These are phyloP conservation scores for Aspergillus bombycis DNA, from an alignment of 2,329 filamentous ascomycete species.

Conservation along the genomic window DNA sequence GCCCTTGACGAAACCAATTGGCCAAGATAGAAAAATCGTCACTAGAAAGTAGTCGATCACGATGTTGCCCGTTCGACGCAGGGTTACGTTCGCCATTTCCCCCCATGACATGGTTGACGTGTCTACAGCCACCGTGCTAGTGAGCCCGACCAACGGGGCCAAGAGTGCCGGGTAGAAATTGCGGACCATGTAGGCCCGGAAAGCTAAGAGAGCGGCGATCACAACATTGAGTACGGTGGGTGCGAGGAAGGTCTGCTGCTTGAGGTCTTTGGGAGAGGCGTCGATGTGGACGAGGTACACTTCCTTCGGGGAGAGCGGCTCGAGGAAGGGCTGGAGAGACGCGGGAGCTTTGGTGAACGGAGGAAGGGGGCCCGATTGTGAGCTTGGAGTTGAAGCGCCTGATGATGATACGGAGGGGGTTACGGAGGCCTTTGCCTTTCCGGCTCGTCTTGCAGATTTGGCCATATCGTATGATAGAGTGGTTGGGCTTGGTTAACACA, in stretches of 20 bases:
- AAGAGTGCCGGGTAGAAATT: slow-evolving; percentile 75
- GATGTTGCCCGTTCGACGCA: slow-evolving; percentile 66
- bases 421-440: slow-evolving; percentile 32
- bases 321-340: slow-evolving; percentile 67
- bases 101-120: slow-evolving; percentile 59
- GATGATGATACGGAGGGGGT: slow-evolving; percentile 29
- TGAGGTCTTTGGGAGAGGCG: slow-evolving; percentile 68
- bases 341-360: slow-evolving; percentile 71
- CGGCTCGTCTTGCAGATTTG: slow-evolving; percentile 37
- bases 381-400: slow-evolving; percentile 37
- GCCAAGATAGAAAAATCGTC: slow-evolving; percentile 73
- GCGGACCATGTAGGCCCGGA: slow-evolving; percentile 68
- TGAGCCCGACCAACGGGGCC: slow-evolving; percentile 65
- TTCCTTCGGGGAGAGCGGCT: slow-evolving; percentile 66
- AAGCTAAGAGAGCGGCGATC: slow-evolving; percentile 66
- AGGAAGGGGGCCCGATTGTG: slow-evolving; percentile 49
- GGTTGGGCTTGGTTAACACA: not conserved
- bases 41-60: slow-evolving; percentile 73
- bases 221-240: slow-evolving; percentile 75
- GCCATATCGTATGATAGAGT: slow-evolving; percentile 30
- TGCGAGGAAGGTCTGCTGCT: slow-evolving; percentile 80
- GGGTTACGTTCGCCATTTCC: slow-evolving; percentile 60
- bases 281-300: slow-evolving; percentile 89
- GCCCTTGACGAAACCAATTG: slow-evolving; percentile 68
- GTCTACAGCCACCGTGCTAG: slow-evolving; percentile 69